Percentiles rank a stretch among this genome's conserved stretches.
Conservation (phyloP, 495 filamentous ascomycete genomes). For the Tetracladium marchalianum region DNA sequence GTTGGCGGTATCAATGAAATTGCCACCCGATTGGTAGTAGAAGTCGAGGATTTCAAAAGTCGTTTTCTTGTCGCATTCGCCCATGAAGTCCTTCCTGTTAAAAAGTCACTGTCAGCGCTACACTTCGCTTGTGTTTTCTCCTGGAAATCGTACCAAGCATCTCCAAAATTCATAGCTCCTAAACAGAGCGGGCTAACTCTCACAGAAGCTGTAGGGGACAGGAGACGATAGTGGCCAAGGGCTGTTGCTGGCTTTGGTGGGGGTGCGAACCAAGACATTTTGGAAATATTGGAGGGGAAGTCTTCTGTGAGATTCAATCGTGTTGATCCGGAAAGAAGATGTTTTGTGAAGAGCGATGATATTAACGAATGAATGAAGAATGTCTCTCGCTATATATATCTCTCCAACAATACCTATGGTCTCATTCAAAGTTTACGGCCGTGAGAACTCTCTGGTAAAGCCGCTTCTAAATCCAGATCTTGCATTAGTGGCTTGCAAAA, state of each 20-base stretch:
- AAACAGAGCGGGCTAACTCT: slow-evolving; percentile 51
- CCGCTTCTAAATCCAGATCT: too few species aligned
- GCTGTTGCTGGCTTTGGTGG: slow-evolving; percentile 33
- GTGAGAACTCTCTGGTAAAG: too few species aligned
- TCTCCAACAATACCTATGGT: too few species aligned
- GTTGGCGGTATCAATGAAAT: slow-evolving; percentile 61
- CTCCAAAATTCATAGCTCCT: slow-evolving; percentile 54
- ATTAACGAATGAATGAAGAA: too few species aligned
- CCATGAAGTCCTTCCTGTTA: slow-evolving; percentile 34
- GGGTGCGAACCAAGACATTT: slow-evolving; percentile 11
- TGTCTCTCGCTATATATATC: too few species aligned
- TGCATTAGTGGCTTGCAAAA: too few species aligned
- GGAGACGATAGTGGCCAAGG: slow-evolving; percentile 47
- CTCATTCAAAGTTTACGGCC: too few species aligned
- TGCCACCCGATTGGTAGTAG: slow-evolving; percentile 57
- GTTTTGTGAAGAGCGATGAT: too few species aligned
- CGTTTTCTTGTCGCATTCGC: slow-evolving; percentile 49
- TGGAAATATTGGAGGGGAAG: background rate
- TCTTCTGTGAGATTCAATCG: too few species aligned
- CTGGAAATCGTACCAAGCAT: slow-evolving; percentile 32
- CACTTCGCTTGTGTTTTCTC: background rate
- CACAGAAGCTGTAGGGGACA: slow-evolving; percentile 47
- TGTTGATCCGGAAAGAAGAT: too few species aligned
- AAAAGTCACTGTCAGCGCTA: background rate
- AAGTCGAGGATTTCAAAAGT: slow-evolving; percentile 57